Evolutionary conservation across 495 filamentous ascomycete genomes (phyloP), one percentile per base, ranked within the genome.

Genomic region (Lasiosphaeris hirsuta): DNA sequence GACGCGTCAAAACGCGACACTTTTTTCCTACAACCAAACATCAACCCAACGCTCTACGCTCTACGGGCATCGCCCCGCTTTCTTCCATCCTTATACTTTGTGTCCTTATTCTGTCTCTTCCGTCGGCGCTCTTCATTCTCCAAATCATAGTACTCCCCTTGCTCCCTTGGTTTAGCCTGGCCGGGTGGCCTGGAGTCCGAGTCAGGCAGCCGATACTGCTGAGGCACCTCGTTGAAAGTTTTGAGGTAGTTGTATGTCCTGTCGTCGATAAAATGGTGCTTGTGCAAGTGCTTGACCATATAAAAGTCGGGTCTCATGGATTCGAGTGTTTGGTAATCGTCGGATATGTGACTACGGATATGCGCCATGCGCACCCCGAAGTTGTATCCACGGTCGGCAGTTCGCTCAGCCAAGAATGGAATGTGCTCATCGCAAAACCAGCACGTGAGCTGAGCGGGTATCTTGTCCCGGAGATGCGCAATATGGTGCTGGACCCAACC

Each of bases 401-500:
- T 13, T 1, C 13, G 10, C 0, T 41, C 0, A 11, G 61, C 48
- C 30, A 65, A 58, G 40, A 75, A 78, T 0, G 6, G 14, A 6
- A 34, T 42, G 1, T 63, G 41, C 59, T 80, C 70, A 58, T 80
- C 71, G 61, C 80, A 83, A 55, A 78, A 80, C 68, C 72, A 79
- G 63, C 80, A 83, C 1, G 67, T 39, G 7, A 69, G 61, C 11
- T 43, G 54, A 0, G 6, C n/a, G n/a, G 80, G 80, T 13, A 75
- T 69, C 0, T 7, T 15, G 17, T 60, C 39, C 0, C 33, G 3
- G 0, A 73, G 57, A 39, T 81, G 77, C 6, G 68, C 38, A 8
- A 59, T 38, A 35, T 75, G 71, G 51, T 83, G 79, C 3, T 72
- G 53, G 19, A 79, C 70, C 78, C 79, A 83, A 5, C 7, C 45